Percentiles rank a stretch among this genome's conserved stretches.
These are phyloP conservation scores for Pyricularia grisea DNA, from an alignment of 2,329 filamentous ascomycete genomes.

Conservation along the genomic window DNA sequence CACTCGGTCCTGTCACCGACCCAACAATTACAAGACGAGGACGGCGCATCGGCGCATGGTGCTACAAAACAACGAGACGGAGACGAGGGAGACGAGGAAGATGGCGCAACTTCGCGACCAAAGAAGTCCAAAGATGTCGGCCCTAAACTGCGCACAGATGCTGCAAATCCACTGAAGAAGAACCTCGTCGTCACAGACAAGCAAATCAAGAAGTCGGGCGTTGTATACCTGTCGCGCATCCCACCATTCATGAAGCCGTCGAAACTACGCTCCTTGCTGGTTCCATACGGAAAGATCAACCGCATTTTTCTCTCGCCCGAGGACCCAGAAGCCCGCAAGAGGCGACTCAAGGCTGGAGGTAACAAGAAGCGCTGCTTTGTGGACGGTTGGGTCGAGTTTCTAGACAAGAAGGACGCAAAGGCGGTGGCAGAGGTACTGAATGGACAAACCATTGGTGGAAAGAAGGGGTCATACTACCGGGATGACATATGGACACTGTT, in stretches of 20 bases:
- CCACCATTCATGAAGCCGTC: conserved; percentile 83
- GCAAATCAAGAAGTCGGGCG: conserved; percentile 63
- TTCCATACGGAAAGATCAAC: conserved; percentile 66
- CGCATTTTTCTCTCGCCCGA: conserved; percentile 75
- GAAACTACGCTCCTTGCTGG: conserved; percentile 66
- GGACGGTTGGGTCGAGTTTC: conserved; percentile 82
- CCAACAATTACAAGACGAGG: conserved; percentile 25
- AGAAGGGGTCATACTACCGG: conserved; percentile 74
- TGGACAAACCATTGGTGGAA: conserved; percentile 68
- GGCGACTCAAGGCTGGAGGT: conserved; percentile 62
- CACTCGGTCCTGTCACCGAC: conserved; percentile 2
- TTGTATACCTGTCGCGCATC: conserved; percentile 74
- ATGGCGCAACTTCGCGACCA: conserved; percentile 8
- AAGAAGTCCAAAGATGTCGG: conserved; percentile 12
- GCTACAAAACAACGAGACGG: conserved; percentile 8
- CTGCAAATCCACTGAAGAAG: conserved; percentile 49
- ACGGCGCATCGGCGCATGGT: conserved; percentile 13
- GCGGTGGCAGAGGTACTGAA: conserved; percentile 68
- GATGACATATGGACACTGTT: conserved; percentile 82
- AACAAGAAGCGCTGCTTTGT: conserved; percentile 77
- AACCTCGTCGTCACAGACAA: conserved; percentile 57
- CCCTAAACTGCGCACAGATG: conserved; percentile 31
- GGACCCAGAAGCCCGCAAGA: conserved; percentile 54
- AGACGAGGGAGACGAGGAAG: background rate
- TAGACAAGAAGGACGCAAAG: conserved; percentile 67